These are phyloP conservation scores for Vitis rotundifolia DNA, from an alignment of 164 flowering plant genomes.

Conservation along the genomic window DNA sequence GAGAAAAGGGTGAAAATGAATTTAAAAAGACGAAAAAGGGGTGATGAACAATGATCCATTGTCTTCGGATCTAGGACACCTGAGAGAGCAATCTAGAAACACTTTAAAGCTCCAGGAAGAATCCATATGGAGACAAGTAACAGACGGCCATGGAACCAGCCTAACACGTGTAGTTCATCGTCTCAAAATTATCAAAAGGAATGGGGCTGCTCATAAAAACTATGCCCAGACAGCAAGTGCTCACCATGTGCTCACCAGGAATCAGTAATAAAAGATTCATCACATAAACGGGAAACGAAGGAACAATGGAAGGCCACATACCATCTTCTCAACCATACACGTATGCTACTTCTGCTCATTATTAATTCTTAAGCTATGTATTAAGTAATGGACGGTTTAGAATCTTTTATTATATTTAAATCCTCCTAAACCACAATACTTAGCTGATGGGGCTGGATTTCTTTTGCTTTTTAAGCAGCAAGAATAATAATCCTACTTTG, in stretches of 20 bases:
- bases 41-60: conserved; percentile 5
- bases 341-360: conserved; percentile 5
- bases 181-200: background rate
- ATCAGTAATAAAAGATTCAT: no score
- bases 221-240: no score
- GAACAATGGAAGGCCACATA: conserved; percentile 17
- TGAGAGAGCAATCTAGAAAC: conserved; percentile 15
- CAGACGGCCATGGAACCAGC: background rate
- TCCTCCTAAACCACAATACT: conserved; percentile 5
- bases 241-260: no score
- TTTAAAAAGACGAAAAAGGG: conserved; percentile 2
- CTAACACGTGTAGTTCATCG: background rate
- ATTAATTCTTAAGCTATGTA: conserved; percentile 1
- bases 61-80: conserved; percentile 26
- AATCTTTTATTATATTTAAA: conserved; percentile 14
- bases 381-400: background rate
- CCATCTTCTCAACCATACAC: conserved; percentile 17
- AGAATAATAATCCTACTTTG: conserved; percentile 20
- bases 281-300: background rate
- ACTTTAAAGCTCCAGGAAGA: background rate
- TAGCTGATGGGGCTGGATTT: conserved; percentile 26
- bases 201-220: background rate
- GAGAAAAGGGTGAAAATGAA: no score
- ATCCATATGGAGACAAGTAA: background rate
- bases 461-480: conserved; percentile 15